phyloP scores from a whole-genome alignment of 495 filamentous ascomycete genomes.

The Letharia lupina region DNA sequence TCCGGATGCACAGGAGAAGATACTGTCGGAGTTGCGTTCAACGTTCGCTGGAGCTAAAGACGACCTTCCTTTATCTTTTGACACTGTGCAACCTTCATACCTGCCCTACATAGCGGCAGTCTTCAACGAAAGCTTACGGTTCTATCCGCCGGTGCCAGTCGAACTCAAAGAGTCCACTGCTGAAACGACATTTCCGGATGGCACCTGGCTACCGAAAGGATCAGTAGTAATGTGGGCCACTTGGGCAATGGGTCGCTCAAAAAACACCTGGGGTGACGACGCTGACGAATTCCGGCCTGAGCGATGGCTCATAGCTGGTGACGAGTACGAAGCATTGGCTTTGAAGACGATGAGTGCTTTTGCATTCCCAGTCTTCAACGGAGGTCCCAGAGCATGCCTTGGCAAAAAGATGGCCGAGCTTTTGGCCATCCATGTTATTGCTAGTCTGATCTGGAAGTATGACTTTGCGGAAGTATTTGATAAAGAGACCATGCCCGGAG shows the following conservation, averaged over 20 bases:
- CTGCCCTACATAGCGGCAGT: conserved; percentile 49
- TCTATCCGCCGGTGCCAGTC: conserved; percentile 54
- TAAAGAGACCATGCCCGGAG: conserved; percentile 16
- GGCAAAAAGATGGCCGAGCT: conserved; percentile 54
- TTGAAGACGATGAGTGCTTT: conserved; percentile 38
- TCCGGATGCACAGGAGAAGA: conserved; percentile 29
- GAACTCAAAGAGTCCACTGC: conserved; percentile 50
- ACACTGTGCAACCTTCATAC: conserved; percentile 34
- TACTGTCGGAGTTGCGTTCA: conserved; percentile 37
- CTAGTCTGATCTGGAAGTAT: conserved; percentile 39
- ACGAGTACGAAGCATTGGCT: conserved; percentile 16
- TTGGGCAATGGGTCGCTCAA: conserved; percentile 53
- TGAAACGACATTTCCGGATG: conserved; percentile 46
- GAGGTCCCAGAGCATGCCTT: conserved; percentile 47
- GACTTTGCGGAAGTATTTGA: conserved; percentile 38
- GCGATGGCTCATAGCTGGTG: conserved; percentile 36
- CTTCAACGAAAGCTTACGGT: conserved; percentile 47
- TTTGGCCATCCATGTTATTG: conserved; percentile 45
- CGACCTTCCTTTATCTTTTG: conserved; percentile 22
- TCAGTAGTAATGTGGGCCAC: conserved; percentile 50
- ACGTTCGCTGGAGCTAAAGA: conserved; percentile 3
- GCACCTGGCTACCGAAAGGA: conserved; percentile 44
- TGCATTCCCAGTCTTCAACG: conserved; percentile 56
- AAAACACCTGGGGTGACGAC: conserved; percentile 47
- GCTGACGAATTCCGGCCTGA: conserved; percentile 46